Conservation (phyloP, 1,139 yeast genomes). For the Lodderomyces pseudojiufengensis region DNA sequence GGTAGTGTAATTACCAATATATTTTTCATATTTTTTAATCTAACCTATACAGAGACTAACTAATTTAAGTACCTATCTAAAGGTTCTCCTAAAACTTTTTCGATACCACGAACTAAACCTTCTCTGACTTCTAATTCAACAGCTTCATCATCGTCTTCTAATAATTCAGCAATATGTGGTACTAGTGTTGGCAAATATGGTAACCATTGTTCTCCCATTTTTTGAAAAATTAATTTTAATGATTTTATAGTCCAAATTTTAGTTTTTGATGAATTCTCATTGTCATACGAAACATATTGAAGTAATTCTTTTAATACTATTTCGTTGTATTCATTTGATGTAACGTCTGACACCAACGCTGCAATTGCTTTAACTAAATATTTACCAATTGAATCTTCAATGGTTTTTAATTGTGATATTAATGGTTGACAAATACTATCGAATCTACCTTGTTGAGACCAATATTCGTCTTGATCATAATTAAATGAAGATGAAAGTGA, state of each 20-base stretch:
- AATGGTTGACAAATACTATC: slow-evolving; percentile 63
- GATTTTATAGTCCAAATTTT: slow-evolving; percentile 84
- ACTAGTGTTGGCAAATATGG: slow-evolving; percentile 87
- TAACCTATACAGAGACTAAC: slow-evolving; percentile 8
- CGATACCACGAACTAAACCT: slow-evolving; percentile 89
- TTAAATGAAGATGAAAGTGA: slow-evolving; percentile 78
- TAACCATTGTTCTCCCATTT: slow-evolving; percentile 95
- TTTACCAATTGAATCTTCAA: slow-evolving; percentile 71
- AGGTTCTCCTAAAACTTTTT: slow-evolving; percentile 90
- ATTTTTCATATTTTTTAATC: background rate
- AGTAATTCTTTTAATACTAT: slow-evolving; percentile 38
- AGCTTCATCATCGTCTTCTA: slow-evolving; percentile 92
- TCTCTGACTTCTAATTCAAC: slow-evolving; percentile 90
- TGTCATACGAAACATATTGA: slow-evolving; percentile 34
- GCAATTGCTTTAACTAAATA: slow-evolving; percentile 77
- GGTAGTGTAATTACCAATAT: no score
- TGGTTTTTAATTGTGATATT: slow-evolving; percentile 58
- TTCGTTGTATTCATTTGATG: slow-evolving; percentile 80
- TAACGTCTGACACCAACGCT: slow-evolving; percentile 66
- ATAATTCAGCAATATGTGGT: slow-evolving; percentile 89
- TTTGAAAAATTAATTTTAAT: slow-evolving; percentile 77
- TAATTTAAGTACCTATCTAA: slow-evolving; percentile 82
- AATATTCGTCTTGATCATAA: slow-evolving; percentile 88
- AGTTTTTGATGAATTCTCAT: slow-evolving; percentile 30
- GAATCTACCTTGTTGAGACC: slow-evolving; percentile 87